Conservation (phyloP, 371 early-diverging fungal genomes). For the Chytridiales sp. region DNA sequence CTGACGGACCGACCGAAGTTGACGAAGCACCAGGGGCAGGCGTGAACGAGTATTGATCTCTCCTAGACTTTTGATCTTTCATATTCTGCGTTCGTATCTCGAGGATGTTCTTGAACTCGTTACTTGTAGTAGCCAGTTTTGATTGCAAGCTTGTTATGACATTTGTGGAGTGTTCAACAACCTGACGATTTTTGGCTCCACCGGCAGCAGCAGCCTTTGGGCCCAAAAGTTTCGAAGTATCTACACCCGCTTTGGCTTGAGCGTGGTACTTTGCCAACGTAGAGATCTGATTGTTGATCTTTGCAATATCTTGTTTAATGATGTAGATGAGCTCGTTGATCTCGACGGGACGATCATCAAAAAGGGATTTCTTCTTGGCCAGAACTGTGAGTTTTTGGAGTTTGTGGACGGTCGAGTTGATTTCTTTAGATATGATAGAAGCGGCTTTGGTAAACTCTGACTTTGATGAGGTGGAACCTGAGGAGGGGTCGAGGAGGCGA, state of each 20-base stretch:
- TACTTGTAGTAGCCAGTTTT: slow-evolving; percentile 83
- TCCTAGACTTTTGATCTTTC: slow-evolving; percentile 49
- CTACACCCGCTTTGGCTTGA: slow-evolving; percentile 8
- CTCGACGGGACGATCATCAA: slow-evolving; percentile 55
- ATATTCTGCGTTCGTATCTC: slow-evolving; percentile 84
- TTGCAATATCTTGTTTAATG: slow-evolving; percentile 94
- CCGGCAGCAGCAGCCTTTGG: slow-evolving; percentile 14
- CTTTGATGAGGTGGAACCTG: slow-evolving; percentile 21
- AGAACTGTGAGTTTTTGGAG: slow-evolving; percentile 46
- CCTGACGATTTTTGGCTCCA: slow-evolving; percentile 63
- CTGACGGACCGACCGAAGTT: not conserved
- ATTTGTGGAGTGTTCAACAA: slow-evolving; percentile 87
- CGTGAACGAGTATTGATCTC: slow-evolving; percentile 49
- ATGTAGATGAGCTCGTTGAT: slow-evolving; percentile 86
- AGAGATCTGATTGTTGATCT: slow-evolving; percentile 85
- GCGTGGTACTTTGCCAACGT: slow-evolving; percentile 67
- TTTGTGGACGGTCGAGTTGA: slow-evolving; percentile 44
- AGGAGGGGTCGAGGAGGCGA: not conserved
- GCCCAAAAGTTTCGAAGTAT: slow-evolving; percentile 27
- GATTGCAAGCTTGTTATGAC: slow-evolving; percentile 89
- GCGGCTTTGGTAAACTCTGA: slow-evolving; percentile 49
- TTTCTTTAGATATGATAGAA: slow-evolving; percentile 41
- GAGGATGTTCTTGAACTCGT: slow-evolving; percentile 88
- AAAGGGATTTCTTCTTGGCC: slow-evolving; percentile 49
- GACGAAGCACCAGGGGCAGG: slow-evolving; percentile 4